A percentile compares a stretch with the other conserved stretches of the same genome.
Evolutionary conservation across 805 yeast species (phyloP).

Genomic region (Candida vartiovaarae): DNA sequence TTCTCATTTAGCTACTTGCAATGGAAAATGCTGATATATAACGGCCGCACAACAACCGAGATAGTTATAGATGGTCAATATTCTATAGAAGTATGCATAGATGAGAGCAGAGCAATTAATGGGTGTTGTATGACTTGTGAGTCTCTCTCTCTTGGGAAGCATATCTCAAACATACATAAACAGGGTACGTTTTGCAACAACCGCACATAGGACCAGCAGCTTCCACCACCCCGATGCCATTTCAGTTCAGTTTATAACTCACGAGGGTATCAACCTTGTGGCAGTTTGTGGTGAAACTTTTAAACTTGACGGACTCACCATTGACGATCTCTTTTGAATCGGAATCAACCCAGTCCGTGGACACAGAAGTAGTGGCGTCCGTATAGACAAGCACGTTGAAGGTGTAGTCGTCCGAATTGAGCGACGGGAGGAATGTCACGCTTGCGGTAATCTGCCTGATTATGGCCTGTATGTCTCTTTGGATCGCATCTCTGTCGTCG

Average conservation of each 20-base stretch:
- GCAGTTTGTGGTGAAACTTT: slow-evolving; percentile 56
- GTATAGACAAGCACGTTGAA: slow-evolving; percentile 84
- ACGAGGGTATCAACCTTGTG: slow-evolving; percentile 74
- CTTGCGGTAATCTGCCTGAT: slow-evolving; percentile 86
- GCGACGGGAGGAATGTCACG: slow-evolving; percentile 74
- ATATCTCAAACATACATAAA: too few species aligned
- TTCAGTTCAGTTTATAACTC: slow-evolving; percentile 25
- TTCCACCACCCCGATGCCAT: too few species aligned
- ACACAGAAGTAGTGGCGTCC: slow-evolving; percentile 58
- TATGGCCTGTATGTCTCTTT: slow-evolving; percentile 69
- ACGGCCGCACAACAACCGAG: too few species aligned
- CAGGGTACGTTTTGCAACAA: too few species aligned
- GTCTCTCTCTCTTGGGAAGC: too few species aligned
- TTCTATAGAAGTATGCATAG: too few species aligned
- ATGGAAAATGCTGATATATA: too few species aligned
- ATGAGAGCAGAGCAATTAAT: too few species aligned
- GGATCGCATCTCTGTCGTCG: not conserved
- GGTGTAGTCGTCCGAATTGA: slow-evolving; percentile 58
- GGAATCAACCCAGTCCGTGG: slow-evolving; percentile 81
- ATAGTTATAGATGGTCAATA: too few species aligned
- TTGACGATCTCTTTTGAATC: slow-evolving; percentile 51
- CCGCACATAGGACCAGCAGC: too few species aligned
- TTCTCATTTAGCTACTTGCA: too few species aligned
- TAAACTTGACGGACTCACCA: slow-evolving; percentile 63
- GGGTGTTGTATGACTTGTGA: too few species aligned